Evolutionary conservation across 2,329 filamentous ascomycete genomes (phyloP).

Genomic region (Pseudogymnoascus sp.): DNA sequence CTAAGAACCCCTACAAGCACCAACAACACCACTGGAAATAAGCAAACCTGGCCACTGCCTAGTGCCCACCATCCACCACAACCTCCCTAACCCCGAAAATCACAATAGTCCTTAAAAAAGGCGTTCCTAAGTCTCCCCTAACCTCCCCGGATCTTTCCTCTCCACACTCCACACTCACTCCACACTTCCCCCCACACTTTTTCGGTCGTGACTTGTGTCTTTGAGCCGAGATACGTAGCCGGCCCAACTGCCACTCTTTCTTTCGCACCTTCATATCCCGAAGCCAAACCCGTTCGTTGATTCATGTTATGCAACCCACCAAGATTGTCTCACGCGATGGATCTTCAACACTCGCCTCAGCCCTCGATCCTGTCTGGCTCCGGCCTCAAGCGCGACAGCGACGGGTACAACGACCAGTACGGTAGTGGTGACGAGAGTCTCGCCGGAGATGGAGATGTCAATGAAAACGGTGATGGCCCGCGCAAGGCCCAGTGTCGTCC

Average conservation of each 20-base stretch:
- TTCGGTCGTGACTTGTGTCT: background rate
- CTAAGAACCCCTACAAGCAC: too few species aligned
- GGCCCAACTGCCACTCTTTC: background rate
- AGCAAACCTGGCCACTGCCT: too few species aligned
- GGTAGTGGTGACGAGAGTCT: slow-evolving; percentile 24
- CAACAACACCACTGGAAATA: too few species aligned
- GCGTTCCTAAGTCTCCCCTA: background rate
- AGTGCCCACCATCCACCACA: background rate
- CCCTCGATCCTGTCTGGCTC: slow-evolving; percentile 20
- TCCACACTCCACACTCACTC: background rate
- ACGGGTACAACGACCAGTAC: slow-evolving; percentile 26
- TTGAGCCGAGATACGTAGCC: background rate
- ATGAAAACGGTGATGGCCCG: slow-evolving; percentile 25
- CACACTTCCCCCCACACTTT: background rate
- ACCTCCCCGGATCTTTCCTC: background rate
- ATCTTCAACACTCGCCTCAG: slow-evolving; percentile 25
- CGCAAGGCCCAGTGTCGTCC: slow-evolving; percentile 43
- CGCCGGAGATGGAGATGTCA: slow-evolving; percentile 21
- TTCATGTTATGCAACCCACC: background rate
- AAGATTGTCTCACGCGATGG: slow-evolving; percentile 19
- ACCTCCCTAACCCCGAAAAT: background rate
- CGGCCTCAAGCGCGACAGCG: slow-evolving; percentile 25
- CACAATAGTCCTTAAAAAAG: too few species aligned
- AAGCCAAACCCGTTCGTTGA: background rate
- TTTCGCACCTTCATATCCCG: background rate